Base-by-base conservation (phyloP, 352 stramenopile genomes). In the Phytopythium delawarense region DNA sequence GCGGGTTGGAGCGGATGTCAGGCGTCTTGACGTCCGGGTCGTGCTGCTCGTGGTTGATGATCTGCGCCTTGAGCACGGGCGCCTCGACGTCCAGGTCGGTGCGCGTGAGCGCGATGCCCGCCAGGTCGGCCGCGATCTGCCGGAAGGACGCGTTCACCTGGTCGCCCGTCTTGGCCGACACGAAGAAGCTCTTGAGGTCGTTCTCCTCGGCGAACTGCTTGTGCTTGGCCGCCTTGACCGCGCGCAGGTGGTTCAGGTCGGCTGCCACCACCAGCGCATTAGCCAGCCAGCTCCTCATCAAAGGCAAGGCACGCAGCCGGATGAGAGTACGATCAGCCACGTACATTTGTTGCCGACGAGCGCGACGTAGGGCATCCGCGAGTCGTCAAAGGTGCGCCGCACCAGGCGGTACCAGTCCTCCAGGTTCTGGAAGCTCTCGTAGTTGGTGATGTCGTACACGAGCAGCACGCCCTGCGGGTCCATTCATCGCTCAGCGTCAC, bases 401-500 rank as follows among this genome's bases (percentile, higher is more conserved):
- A 98, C 93, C n/a, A 98, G 72, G 8, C 89, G 80, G 65, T 97
- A 96, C 92, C 92, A 98, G 66, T 98, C 92, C 61, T 98, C 94
- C 18, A 98, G 76, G 73, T 98, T 97, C 65, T 96, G 88, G 64
- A 98, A 98, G 59, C 88, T 97, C 65, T 98, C 90, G 63, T 97
- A 97, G 74, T 98, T 98, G 54, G 94, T 98, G 66, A 98, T 96
- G 76, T 98, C 94, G 69, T 98, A 98, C 55, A 96, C 92, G 30
- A 98, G 69, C 45, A 98, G 63, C 46, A 98, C 87, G 2, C 87
- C 91, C 84, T 91, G 40, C 4, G 4, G n/a, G 46, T 62, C 40
- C 21, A n/a, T n/a, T 45, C 13, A n/a, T 45, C 12, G 7, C 35
- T 44, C 45, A 30, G 34, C 8, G 53, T 42, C 15, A 52, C 37